Evolutionary conservation across 2,329 filamentous ascomycete species (phyloP), one percentile per base, ranked within the genome.

Genomic region (Monosporascus sp.): DNA sequence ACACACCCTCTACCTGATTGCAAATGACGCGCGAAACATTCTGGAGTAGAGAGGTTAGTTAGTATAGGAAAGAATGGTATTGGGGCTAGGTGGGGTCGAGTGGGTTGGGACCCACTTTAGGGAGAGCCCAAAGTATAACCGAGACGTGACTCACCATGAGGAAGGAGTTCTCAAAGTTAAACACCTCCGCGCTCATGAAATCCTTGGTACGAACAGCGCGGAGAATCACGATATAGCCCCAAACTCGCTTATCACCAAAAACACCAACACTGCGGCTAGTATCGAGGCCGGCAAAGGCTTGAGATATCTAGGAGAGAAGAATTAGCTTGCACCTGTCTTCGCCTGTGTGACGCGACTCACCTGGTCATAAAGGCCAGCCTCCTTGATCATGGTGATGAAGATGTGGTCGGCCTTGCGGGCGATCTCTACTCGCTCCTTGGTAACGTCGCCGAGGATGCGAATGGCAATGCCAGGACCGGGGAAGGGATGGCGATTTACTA

Each of bases 381-480:
- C 80, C 63, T 76, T 78, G 72, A 93, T 92, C 78, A 86, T 85
- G 57, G 79, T 78, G 61, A 92, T 90, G 73, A 89, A 92, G 65
- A 93, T 92, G 65, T 83, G 67, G 64, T 92, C 89, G 1, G 88
- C 89, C 67, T 88, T 77, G n/a, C 89, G 76, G 2, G 84, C 89
- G 58, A 96, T 94, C 52, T 83, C 82, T 17, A 96, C 87, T 43
- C 87, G 82, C 67, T 92, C 88, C 2, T 78, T 79, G 1, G 89
- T 96, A 15, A 96, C 86, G 62, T 95, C 91, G 37, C 92, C 92
- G 1, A 96, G 76, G 55, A 96, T 87, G 50, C 89, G 81, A 60
- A 94, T 88, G 15, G 82, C 90, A 56, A 95, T 83, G 50, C 73
- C 80, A 0, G 77, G 72, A 2, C 88, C 88, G 0, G 87, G 87